Evolutionary conservation across 371 early-diverging fungal species (phyloP).

Genomic region (Mortierella sp.): DNA sequence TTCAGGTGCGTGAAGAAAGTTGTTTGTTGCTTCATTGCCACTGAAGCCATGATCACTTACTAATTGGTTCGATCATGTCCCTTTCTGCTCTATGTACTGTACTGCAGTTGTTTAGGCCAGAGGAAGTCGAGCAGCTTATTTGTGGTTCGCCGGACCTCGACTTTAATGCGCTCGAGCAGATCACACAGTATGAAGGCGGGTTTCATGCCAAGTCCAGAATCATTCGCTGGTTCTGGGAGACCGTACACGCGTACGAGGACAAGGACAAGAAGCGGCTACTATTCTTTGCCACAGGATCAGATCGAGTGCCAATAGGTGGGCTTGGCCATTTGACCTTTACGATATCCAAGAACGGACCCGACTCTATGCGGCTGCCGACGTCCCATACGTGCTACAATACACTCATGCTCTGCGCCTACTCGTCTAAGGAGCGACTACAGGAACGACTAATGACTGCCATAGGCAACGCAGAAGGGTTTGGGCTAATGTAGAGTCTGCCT

Average conservation of each 20-base stretch:
- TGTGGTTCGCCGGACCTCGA: constrained; percentile 94
- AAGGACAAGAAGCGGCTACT: constrained; percentile 93
- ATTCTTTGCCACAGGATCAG: constrained; percentile 98
- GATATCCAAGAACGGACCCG: constrained; percentile 97
- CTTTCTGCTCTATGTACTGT: not conserved
- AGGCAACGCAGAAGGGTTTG: constrained; percentile 98
- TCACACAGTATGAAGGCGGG: constrained; percentile 93
- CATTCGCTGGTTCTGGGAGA: constrained; percentile 93
- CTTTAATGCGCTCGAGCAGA: constrained; percentile 84
- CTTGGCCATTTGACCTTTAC: constrained; percentile 93
- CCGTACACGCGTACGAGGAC: constrained; percentile 84
- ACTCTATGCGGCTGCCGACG: constrained; percentile 88
- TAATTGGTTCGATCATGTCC: not conserved
- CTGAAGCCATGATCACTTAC: not conserved
- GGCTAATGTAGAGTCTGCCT: constrained; percentile 72
- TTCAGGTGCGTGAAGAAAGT: constrained; percentile 62
- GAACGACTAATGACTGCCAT: constrained; percentile 94
- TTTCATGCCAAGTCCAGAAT: constrained; percentile 76
- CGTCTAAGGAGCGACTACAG: constrained; percentile 82
- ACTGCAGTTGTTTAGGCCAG: constrained; percentile 84
- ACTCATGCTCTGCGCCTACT: constrained; percentile 95
- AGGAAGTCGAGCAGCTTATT: constrained; percentile 96
- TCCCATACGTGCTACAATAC: constrained; percentile 96
- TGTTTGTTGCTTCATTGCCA: not conserved
- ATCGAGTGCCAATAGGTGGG: constrained; percentile 97